Evolutionary conservation across 139 green algal genomes (phyloP).

Genomic region (Pleodorina starrii): DNA sequence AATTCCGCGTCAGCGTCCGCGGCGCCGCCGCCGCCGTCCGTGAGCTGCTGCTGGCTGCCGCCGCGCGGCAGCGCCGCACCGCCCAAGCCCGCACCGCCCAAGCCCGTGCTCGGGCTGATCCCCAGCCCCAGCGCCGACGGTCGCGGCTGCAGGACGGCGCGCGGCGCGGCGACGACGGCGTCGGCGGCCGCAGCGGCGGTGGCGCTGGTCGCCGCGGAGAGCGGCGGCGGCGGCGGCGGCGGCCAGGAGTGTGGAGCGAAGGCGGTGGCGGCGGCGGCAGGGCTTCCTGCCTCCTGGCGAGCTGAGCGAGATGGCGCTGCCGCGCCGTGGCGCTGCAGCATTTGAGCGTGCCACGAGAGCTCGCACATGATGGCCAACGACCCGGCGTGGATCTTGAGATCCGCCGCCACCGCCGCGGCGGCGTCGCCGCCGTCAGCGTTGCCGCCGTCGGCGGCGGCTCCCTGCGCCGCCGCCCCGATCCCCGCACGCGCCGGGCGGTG

Average conservation of each 20-base stretch:
- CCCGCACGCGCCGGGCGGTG: not conserved
- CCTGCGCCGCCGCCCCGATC: not conserved
- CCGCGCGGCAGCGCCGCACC: not conserved
- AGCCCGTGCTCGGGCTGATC: too few species aligned
- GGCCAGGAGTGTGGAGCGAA: not conserved
- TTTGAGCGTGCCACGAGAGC: not conserved
- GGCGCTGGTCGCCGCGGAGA: not conserved
- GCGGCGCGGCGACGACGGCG: too few species aligned
- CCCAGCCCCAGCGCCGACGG: not conserved
- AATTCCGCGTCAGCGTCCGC: constrained; percentile 54
- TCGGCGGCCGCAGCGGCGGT: too few species aligned
- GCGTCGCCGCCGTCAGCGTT: not conserved
- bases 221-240: not conserved
- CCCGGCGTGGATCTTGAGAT: constrained; percentile 32
- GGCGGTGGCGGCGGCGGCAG: too few species aligned
- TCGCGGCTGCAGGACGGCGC: not conserved
- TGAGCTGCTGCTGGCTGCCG: constrained; percentile 20
- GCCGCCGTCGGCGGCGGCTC: not conserved
- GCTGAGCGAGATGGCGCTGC: too few species aligned
- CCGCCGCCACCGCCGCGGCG: not conserved
- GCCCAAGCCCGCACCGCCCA: too few species aligned
- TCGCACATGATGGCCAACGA: constrained; percentile 28
- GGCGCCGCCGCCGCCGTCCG: not conserved
- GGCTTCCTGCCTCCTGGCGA: too few species aligned
- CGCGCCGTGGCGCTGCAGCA: not conserved